Evolutionary conservation across 352 stramenopile genomes (phyloP).

Genomic region (Phytopythium montanum): DNA sequence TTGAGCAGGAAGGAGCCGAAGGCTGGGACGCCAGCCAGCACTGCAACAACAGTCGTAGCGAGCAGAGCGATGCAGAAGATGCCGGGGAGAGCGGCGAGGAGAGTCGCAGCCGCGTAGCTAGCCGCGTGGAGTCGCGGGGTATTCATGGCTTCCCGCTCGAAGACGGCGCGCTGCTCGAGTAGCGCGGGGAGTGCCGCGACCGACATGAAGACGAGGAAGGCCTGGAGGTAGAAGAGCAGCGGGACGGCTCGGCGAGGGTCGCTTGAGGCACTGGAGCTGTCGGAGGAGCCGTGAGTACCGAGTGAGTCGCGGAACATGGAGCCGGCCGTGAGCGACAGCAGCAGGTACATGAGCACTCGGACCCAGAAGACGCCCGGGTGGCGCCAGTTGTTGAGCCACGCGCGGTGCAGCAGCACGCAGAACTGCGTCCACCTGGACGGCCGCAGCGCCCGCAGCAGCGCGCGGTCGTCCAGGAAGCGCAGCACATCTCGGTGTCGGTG

Average conservation of each 20-base stretch:
- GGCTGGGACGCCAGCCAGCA: conserved; percentile 45
- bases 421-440: conserved; percentile 53
- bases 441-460: conserved; percentile 28
- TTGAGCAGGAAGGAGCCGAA: conserved; percentile 67
- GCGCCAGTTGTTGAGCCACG: conserved; percentile 59
- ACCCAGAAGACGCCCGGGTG: conserved; percentile 76
- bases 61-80: conserved; percentile 59
- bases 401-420: conserved; percentile 42
- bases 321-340: conserved; percentile 68
- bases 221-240: conserved; percentile 87
- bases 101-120: conserved; percentile 74
- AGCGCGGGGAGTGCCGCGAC: conserved; percentile 85
- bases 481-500: conserved; percentile 3
- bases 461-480: conserved; percentile 19
- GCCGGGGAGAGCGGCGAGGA: conserved; percentile 63
- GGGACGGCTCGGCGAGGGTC: conserved; percentile 37
- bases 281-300: too few species aligned
- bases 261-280: conserved; percentile 30
- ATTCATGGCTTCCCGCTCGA: conserved; percentile 81
- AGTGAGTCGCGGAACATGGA: conserved; percentile 68
- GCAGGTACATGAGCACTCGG: conserved; percentile 78
- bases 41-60: conserved; percentile 47
- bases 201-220: conserved; percentile 91
- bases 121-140: conserved; percentile 47
- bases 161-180: conserved; percentile 80